These are phyloP conservation scores for Achaetomiella virescens DNA, from an alignment of 495 filamentous ascomycete genomes.

Conservation along the genomic window DNA sequence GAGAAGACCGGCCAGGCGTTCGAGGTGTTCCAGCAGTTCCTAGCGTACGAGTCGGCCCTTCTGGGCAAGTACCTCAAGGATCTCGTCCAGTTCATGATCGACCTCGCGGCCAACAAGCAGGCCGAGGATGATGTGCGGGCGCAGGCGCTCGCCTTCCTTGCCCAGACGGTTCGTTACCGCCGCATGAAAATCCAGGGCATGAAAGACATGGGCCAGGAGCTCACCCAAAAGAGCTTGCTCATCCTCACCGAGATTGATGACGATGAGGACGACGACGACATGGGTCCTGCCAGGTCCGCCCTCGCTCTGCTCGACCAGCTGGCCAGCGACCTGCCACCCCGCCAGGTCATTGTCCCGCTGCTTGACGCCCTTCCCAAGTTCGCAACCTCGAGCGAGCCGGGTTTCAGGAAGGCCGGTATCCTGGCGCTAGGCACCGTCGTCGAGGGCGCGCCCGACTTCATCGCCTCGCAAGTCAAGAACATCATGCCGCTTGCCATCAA, in stretches of 20 bases:
- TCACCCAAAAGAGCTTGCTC: conserved; percentile 77
- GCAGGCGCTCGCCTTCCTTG: conserved; percentile 88
- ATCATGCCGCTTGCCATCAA: conserved; percentile 82
- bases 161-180: conserved; percentile 84
- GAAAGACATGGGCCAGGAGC: conserved; percentile 65
- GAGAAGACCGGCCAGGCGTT: conserved; percentile 83
- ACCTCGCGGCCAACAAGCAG: conserved; percentile 66
- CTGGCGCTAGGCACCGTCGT: conserved; percentile 89
- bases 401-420: conserved; percentile 82
- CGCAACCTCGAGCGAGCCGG: conserved; percentile 62
- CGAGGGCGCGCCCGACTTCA: conserved; percentile 94
- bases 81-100: conserved; percentile 88
- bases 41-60: conserved; percentile 82
- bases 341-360: conserved; percentile 89
- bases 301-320: conserved; percentile 84
- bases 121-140: conserved; percentile 76
- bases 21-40: conserved; percentile 93
- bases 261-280: conserved; percentile 84
- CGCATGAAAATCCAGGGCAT: conserved; percentile 93
- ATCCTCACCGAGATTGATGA: conserved; percentile 84
- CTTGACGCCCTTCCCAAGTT: conserved; percentile 78
- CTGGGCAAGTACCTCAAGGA: conserved; percentile 82
- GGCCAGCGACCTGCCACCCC: conserved; percentile 78
- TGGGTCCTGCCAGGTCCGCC: conserved; percentile 82
- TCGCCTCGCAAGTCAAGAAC: conserved; percentile 77